Percentiles rank a stretch among this genome's conserved stretches.
Conservation (phyloP, 371 early-diverging fungal species). For the Amoeboaphelidium protococcarum region DNA sequence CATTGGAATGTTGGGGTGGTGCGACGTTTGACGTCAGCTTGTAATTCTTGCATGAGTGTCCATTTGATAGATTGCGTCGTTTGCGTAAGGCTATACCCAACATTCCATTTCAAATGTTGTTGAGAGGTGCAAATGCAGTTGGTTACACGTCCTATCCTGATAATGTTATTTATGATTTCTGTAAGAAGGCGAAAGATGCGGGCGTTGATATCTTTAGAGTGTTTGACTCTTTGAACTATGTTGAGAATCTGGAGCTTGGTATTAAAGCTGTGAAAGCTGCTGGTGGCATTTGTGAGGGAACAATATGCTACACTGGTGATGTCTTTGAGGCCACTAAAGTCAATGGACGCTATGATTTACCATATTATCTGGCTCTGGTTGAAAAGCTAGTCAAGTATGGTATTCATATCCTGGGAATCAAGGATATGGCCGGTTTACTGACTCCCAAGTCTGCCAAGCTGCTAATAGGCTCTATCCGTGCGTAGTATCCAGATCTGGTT, state of each 20-base stretch:
- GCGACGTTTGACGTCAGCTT: slow-evolving; percentile 87
- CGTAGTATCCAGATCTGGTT: slow-evolving; percentile 61
- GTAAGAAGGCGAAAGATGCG: slow-evolving; percentile 52
- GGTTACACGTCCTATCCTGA: slow-evolving; percentile 92
- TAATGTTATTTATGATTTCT: slow-evolving; percentile 73
- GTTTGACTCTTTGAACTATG: slow-evolving; percentile 82
- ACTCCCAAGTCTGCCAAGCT: slow-evolving; percentile 66
- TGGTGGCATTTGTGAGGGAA: slow-evolving; percentile 77
- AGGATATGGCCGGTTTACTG: slow-evolving; percentile 90
- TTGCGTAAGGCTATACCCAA: slow-evolving; percentile 73
- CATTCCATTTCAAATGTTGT: slow-evolving; percentile 88
- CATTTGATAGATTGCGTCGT: slow-evolving; percentile 62
- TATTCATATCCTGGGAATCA: slow-evolving; percentile 76
- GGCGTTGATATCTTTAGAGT: slow-evolving; percentile 90
- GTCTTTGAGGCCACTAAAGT: slow-evolving; percentile 46
- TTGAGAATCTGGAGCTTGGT: slow-evolving; percentile 76
- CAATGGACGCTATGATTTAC: slow-evolving; percentile 53
- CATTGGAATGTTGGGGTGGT: slow-evolving; percentile 76
- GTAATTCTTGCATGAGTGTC: slow-evolving; percentile 73
- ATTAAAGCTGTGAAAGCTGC: slow-evolving; percentile 76
- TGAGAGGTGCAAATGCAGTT: slow-evolving; percentile 88
- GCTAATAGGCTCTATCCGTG: slow-evolving; percentile 50
- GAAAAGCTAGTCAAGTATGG: slow-evolving; percentile 62
- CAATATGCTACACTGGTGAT: slow-evolving; percentile 79
- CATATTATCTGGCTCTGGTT: slow-evolving; percentile 75